Evolutionary conservation across 306 rosid genomes (phyloP), one percentile per base, ranked within the genome.

Genomic region (Purshia tridentata): DNA sequence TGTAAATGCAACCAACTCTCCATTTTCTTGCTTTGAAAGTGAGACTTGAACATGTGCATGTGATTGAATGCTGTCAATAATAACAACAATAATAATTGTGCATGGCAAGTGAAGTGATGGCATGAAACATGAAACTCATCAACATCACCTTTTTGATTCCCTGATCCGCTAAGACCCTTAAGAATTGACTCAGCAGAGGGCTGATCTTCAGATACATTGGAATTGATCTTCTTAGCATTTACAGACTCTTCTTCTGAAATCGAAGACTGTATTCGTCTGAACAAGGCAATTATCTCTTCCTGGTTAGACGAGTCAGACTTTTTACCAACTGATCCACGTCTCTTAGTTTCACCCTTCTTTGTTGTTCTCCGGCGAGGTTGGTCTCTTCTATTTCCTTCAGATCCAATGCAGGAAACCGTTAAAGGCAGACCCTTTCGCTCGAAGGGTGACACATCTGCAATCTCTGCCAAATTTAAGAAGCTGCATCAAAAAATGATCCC

Each of bases 401-500:
- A 64, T 55, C 76, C 73, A 64, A 42, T 40, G 72, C 84, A 78
- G 14, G 86, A 50, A 56, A 76, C 60, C 10, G 66, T 46, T 37
- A 77, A 63, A 40, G 16, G 73, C 35, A 62, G 42, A 40, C 18
- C 79, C 65, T 70, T 80, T 40, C 45, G 47, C 66, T 65, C 64
- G 18, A 65, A 72, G n/a, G 57, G 49, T 62, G 82, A 69, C 69
- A 77, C 74, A 81, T 79, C 95, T 72, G 85, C 86, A 83, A 83
- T 75, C 79, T 87, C 89, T 77, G 91, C 83, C 88, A 89, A 79
- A 87, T 83, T 82, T 67, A 84, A 87, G 67, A 87, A 83, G 88
- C 90, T 85, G 91, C 91, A 89, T 83, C 90, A 85, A 82, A 74
- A 76, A 72, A 80, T 77, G 76, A 66, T 54, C 84, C 71, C 79